phyloP scores from a whole-genome alignment of 768 basidiomycete species.

The Agaricus sinodeliciosus region DNA sequence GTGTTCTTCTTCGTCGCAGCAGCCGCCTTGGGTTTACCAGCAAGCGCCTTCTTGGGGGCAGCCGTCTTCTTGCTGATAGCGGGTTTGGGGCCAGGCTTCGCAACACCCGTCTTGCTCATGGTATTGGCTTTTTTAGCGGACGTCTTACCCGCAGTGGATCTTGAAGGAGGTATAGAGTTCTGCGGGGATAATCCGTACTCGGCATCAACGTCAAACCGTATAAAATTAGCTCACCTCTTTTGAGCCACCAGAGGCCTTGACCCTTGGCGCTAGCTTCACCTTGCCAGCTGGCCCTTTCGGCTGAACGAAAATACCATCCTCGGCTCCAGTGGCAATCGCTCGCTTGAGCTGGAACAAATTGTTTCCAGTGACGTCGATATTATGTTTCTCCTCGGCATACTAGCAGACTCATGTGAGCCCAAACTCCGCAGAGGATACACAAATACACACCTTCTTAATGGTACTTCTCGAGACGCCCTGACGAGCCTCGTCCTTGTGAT shows the following conservation, averaged over 20 bases:
- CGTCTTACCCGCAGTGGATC: constrained; percentile 24
- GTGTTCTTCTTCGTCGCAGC: constrained; percentile 17
- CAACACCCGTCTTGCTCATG: constrained; percentile 23
- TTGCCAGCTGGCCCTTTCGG: constrained; percentile 50
- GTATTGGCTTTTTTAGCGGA: constrained; percentile 22
- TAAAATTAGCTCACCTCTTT: constrained; percentile 47
- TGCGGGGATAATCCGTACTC: constrained; percentile 13
- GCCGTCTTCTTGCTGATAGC: constrained; percentile 15
- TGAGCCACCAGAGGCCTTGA: constrained; percentile 33
- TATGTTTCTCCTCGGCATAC: constrained; percentile 82
- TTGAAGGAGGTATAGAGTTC: constrained; percentile 44
- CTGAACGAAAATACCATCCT: constrained; percentile 32
- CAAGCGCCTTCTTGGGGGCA: constrained; percentile 22
- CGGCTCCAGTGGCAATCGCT: constrained; percentile 66
- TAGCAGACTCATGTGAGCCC: constrained; percentile 24
- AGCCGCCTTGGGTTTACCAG: constrained; percentile 16
- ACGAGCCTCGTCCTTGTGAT: constrained; percentile 58
- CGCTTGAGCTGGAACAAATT: constrained; percentile 68
- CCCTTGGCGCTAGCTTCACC: constrained; percentile 59
- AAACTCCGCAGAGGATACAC: background rate
- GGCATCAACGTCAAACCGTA: constrained; percentile 2
- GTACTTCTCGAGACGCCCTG: constrained; percentile 67
- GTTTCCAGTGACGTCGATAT: constrained; percentile 59
- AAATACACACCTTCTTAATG: constrained; percentile 70
- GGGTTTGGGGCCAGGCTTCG: constrained; percentile 24